These are phyloP conservation scores for Brassica carinata DNA, from an alignment of 345 rosid species.

Conservation along the genomic window DNA sequence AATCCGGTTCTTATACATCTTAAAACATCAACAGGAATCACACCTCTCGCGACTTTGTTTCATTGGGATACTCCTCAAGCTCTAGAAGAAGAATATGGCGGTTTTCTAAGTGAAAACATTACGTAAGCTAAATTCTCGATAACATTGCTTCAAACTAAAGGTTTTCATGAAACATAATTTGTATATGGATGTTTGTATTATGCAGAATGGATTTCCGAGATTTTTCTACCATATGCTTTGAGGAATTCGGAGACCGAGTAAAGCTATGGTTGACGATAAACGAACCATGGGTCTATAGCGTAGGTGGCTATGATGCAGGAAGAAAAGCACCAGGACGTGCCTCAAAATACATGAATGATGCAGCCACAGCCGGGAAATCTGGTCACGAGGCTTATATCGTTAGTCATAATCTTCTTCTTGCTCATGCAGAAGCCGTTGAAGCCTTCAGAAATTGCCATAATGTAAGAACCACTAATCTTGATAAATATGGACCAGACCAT, in stretches of 20 bases:
- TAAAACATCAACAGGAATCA: constrained; percentile 25
- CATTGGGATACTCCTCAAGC: constrained; percentile 42
- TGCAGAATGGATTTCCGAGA: constrained; percentile 39
- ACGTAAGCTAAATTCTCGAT: constrained; percentile 2
- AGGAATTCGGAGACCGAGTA: constrained; percentile 51
- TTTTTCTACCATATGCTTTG: constrained; percentile 44
- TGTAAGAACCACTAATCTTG: constrained; percentile 17
- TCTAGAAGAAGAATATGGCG: constrained; percentile 37
- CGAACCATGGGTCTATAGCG: constrained; percentile 45
- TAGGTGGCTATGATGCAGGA: constrained; percentile 39
- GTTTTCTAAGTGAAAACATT: constrained; percentile 28
- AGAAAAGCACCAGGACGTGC: constrained; percentile 44
- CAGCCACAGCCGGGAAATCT: constrained; percentile 39
- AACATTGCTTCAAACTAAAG: neutral
- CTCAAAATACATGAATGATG: constrained; percentile 24
- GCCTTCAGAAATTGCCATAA: constrained; percentile 30
- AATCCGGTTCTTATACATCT: neutral
- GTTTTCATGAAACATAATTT: neutral
- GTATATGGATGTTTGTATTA: neutral
- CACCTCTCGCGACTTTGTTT: constrained; percentile 36
- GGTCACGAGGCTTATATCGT: constrained; percentile 35
- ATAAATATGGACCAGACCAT: neutral
- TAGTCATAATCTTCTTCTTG: constrained; percentile 32
- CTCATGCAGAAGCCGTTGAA: constrained; percentile 40
- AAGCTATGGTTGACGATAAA: constrained; percentile 54